Percentiles rank a stretch among this genome's conserved stretches.
Conservation (phyloP, 2,329 filamentous ascomycete species). For the Scytalidium sp. region DNA sequence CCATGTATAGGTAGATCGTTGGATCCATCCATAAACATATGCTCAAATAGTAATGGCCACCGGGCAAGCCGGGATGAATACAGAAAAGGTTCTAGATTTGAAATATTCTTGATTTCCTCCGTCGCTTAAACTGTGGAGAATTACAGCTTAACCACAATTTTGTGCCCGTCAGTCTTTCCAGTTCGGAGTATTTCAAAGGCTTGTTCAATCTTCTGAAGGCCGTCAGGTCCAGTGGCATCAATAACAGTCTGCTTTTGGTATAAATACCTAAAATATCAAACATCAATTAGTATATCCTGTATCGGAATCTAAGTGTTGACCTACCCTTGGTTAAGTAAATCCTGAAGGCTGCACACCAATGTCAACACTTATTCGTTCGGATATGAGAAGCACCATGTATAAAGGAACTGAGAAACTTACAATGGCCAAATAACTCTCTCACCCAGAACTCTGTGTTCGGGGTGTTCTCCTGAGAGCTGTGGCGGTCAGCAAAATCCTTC, state of each 20-base stretch:
- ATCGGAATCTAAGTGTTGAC: neutral
- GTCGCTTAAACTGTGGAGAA: too few species aligned
- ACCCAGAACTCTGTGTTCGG: neutral
- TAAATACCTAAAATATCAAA: neutral
- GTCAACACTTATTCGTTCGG: neutral
- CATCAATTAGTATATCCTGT: neutral
- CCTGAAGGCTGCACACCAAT: neutral
- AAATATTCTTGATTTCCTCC: too few species aligned
- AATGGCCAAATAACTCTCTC: neutral
- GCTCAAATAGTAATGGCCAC: too few species aligned
- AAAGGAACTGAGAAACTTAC: neutral
- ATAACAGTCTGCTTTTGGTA: neutral
- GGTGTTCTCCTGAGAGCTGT: neutral
- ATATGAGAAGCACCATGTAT: neutral
- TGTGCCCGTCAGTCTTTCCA: neutral
- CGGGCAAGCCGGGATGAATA: too few species aligned
- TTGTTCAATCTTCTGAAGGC: neutral
- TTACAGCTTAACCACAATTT: neutral
- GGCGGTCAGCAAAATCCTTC: neutral
- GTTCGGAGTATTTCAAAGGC: neutral
- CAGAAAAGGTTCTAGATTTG: too few species aligned
- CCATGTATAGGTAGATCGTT: too few species aligned
- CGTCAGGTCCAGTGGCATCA: neutral
- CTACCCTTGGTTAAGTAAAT: neutral
- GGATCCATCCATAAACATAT: too few species aligned